These are phyloP conservation scores for Trichoderma asperellum DNA, from an alignment of 2,329 filamentous ascomycete genomes.

Conservation along the genomic window DNA sequence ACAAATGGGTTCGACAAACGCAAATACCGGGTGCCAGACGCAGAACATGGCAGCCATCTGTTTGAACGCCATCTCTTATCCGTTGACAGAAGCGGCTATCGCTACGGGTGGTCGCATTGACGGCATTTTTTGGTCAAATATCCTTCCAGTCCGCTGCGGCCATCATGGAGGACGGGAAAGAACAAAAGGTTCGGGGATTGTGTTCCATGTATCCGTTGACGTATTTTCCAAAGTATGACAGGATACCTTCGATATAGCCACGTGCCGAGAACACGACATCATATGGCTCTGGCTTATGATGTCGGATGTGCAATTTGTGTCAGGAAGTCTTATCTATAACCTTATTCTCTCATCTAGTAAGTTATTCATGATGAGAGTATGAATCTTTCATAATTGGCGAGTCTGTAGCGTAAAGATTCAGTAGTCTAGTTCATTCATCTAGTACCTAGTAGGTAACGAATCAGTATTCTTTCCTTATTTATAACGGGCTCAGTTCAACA, in stretches of 20 bases:
- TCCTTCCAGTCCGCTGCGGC: slow-evolving; percentile 3
- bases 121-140: slow-evolving; percentile 16
- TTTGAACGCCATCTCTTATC: slow-evolving; percentile 18
- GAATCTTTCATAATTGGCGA: background rate
- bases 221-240: slow-evolving; percentile 13
- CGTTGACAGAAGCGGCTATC: slow-evolving; percentile 17
- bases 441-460: no score
- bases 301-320: background rate
- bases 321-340: background rate
- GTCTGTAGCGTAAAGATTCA: background rate
- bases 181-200: background rate
- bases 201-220: slow-evolving; percentile 24
- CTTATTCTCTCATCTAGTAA: background rate
- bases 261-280: slow-evolving; percentile 12
- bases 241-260: slow-evolving; percentile 19
- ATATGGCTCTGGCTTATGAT: slow-evolving; percentile 7
- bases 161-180: slow-evolving; percentile 9
- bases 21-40: slow-evolving; percentile 24
- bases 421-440: background rate
- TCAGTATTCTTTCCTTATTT: background rate
- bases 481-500: background rate
- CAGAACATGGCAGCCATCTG: slow-evolving; percentile 19
- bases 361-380: background rate
- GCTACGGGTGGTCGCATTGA: slow-evolving; percentile 25
- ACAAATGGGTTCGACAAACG: slow-evolving; percentile 29